A percentile compares a stretch with the other conserved stretches of the same genome.
These are phyloP conservation scores for Pichia thaimueangensis DNA, from an alignment of 805 yeast species.

Conservation along the genomic window DNA sequence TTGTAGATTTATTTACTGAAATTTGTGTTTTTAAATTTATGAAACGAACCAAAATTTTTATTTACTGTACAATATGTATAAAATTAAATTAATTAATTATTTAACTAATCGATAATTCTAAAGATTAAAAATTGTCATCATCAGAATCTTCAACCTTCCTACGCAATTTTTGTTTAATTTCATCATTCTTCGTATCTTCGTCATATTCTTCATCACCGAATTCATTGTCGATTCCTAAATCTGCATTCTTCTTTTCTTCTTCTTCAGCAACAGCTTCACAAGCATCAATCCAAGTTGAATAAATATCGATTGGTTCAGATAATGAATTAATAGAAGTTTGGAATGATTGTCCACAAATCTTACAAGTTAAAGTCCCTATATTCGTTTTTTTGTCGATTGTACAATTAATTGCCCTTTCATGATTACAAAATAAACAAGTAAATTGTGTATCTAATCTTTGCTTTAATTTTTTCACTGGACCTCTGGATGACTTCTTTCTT, in stretches of 20 bases:
- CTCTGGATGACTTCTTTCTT: constrained; percentile 74
- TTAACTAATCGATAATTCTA: not conserved
- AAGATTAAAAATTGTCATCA: constrained; percentile 11
- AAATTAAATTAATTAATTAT: not conserved
- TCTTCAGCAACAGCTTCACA: constrained; percentile 83
- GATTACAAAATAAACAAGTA: constrained; percentile 92
- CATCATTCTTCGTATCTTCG: not conserved
- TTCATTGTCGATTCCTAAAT: constrained; percentile 14
- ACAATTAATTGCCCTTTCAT: constrained; percentile 86
- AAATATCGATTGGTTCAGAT: constrained; percentile 89
- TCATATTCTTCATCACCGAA: constrained; percentile 12
- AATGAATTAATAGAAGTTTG: constrained; percentile 80
- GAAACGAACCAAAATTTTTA: not conserved
- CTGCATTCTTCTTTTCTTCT: constrained; percentile 23
- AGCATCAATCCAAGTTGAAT: constrained; percentile 97
- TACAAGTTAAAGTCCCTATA: constrained; percentile 80
- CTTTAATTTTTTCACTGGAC: constrained; percentile 68
- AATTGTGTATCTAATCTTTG: constrained; percentile 77
- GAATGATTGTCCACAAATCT: constrained; percentile 90
- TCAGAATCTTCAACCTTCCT: constrained; percentile 2
- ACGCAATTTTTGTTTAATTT: not conserved
- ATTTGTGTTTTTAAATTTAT: too few species aligned
- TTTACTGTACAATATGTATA: not conserved
- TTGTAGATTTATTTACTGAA: not conserved
- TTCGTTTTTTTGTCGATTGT: constrained; percentile 79